phyloP scores from a whole-genome alignment of 2,329 filamentous ascomycete species.

The Clonostachys byssicola region DNA sequence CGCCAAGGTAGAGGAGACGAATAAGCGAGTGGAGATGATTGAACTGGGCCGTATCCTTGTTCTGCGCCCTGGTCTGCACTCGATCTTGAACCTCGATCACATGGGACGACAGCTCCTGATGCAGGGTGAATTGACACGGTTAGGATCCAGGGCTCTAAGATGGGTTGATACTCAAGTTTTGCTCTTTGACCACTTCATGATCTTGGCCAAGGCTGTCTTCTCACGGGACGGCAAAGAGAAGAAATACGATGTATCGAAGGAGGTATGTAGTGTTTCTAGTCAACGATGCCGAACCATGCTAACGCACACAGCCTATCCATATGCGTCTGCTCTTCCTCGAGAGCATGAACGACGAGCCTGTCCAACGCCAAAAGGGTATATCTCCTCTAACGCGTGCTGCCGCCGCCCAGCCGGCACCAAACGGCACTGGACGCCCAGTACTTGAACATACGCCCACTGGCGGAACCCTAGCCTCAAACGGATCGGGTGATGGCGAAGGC shows the following conservation, averaged over 20 bases:
- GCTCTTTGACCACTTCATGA: conserved; percentile 94
- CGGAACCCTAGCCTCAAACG: conserved; percentile 55
- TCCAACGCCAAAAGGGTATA: conserved; percentile 78
- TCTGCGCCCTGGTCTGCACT: conserved; percentile 81
- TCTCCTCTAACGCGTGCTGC: conserved; percentile 57
- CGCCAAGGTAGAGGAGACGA: conserved; percentile 85
- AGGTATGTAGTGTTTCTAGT: conserved; percentile 44
- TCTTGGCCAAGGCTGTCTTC: conserved; percentile 77
- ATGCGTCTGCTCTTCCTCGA: conserved; percentile 95
- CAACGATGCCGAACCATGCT: conserved; percentile 8
- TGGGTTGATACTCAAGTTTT: conserved; percentile 94
- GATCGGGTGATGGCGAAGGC: conserved; percentile 53
- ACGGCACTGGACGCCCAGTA: conserved; percentile 48
- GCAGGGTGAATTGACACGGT: conserved; percentile 83
- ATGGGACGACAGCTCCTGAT: conserved; percentile 87
- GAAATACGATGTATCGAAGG: conserved; percentile 91
- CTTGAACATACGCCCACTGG: conserved; percentile 66
- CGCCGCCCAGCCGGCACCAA: conserved; percentile 51
- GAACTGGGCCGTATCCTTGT: conserved; percentile 82
- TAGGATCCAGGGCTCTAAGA: conserved; percentile 82
- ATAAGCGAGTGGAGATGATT: conserved; percentile 83
- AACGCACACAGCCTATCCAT: conserved; percentile 66
- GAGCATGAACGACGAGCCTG: conserved; percentile 85
- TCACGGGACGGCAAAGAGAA: conserved; percentile 70
- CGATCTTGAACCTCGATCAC: conserved; percentile 87